Evolutionary conservation across 2,329 filamentous ascomycete species (phyloP).

Genomic region (Colletotrichum cereale): DNA sequence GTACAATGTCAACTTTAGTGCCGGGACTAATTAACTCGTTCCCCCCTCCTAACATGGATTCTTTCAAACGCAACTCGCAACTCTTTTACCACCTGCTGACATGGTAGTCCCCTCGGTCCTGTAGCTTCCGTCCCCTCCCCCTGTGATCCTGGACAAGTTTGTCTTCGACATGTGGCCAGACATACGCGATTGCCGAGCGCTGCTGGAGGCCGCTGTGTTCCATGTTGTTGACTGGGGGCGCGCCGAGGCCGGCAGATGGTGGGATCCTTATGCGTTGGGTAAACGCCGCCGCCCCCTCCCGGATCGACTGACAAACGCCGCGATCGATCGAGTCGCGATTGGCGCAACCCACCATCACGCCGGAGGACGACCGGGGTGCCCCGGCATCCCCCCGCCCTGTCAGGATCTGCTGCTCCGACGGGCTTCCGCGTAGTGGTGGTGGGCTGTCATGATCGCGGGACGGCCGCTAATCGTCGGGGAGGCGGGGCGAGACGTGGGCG

Average conservation of each 20-base stretch:
- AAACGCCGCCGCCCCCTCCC: not conserved
- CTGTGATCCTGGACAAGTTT: not conserved
- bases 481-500: not conserved
- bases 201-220: not conserved
- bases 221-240: not conserved
- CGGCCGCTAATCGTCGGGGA: not conserved
- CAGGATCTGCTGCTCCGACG: slow-evolving; percentile 4
- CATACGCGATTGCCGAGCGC: not conserved
- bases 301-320: slow-evolving; percentile 10
- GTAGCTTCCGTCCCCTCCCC: not conserved
- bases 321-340: slow-evolving; percentile 24
- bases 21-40: not conserved
- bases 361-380: not conserved
- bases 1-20: not conserved
- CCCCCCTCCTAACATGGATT: not conserved
- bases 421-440: not conserved
- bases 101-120: not conserved
- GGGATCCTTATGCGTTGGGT: not conserved
- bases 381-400: slow-evolving; percentile 7
- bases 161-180: not conserved
- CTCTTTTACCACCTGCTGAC: not conserved
- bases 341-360: slow-evolving; percentile 10
- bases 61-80: not conserved
- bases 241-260: not conserved
- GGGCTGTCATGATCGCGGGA: not conserved